Conservation (phyloP, 208 protist genomes). For the Porcisia deanei region DNA sequence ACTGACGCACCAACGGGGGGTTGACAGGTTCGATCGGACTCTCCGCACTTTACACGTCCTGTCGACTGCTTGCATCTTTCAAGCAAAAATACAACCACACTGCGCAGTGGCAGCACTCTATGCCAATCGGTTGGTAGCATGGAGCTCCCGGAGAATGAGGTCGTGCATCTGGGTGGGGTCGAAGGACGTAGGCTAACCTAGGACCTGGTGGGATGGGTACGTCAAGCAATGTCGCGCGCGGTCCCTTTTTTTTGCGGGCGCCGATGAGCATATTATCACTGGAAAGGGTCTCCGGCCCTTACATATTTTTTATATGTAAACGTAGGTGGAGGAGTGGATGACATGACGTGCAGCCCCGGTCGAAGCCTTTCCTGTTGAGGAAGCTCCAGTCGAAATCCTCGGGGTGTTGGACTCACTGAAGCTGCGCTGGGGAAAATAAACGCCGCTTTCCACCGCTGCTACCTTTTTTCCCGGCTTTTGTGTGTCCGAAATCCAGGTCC, state of each 20-base stretch:
- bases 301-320: not conserved
- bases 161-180: not conserved
- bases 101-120: not conserved
- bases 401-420: not conserved
- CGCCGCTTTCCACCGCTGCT: not conserved
- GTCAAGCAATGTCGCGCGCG: not conserved
- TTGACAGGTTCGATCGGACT: not conserved
- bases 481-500: too few species aligned
- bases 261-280: not conserved
- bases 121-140: constrained; percentile 15
- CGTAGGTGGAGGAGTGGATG: too few species aligned
- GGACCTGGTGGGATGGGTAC: not conserved
- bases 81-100: not conserved
- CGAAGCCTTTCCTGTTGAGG: not conserved
- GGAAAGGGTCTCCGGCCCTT: not conserved
- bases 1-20: too few species aligned
- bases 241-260: too few species aligned
- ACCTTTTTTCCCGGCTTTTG: too few species aligned
- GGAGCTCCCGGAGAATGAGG: constrained; percentile 10
- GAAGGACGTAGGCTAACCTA: not conserved
- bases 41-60: not conserved
- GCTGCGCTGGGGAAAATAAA: too few species aligned
- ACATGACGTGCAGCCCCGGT: not conserved
- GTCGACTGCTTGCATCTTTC: not conserved
- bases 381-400: not conserved